Base-by-base conservation (phyloP, 441 rosid genomes). In the Adansonia madagascariensis region DNA sequence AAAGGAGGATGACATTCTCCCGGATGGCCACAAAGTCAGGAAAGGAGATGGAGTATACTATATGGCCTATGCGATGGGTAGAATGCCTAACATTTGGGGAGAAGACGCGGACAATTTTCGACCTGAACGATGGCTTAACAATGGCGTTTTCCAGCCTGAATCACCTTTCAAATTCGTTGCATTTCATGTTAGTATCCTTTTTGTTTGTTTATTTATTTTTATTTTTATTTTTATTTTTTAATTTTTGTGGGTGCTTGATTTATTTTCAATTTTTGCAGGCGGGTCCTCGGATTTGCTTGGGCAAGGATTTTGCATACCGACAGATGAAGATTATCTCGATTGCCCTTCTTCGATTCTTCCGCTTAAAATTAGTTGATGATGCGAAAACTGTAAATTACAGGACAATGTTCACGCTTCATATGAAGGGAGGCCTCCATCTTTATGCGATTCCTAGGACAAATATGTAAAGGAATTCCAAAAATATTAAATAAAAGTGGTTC, bases 91-190 rank as follows among this genome's bases (percentile, higher is more conserved):
- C 61, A 83, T 92, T 9, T 92, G 95, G 98, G 98, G 98, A 39
- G 90, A 91, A 10, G 92, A 95, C 59, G 94, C 94, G 0, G 87
- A 84, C 71, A 88, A 85, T 3, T 92, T 91, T 79, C 82, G 79
- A 31, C 98, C 98, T 0, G 96, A 92, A 84, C 89, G 97, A 81
- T 95, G 98, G 98, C 87, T 95, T 18, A 83, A 82, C 22, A 76
- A 84, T 18, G 94, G 96, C 59, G 46, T 74, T 53, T 91, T 95
- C 82, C 94, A 90, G 66, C 89, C 88, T 0, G 86, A 95, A 84
- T 87, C 92, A 1, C 91, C 96, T 0, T 91, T 93, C 89, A 92
- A 92, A 84, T 95, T 87, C 73, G 52, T 86, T 8, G 84, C 92
- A 18, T 95, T 93, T 78, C 88, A 95, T 82, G 94, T 93, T 0